A percentile compares a stretch with the other conserved stretches of the same genome.
Evolutionary conservation across 2,329 filamentous ascomycete genomes (phyloP).

Genomic region (Rachicladosporium sp.): DNA sequence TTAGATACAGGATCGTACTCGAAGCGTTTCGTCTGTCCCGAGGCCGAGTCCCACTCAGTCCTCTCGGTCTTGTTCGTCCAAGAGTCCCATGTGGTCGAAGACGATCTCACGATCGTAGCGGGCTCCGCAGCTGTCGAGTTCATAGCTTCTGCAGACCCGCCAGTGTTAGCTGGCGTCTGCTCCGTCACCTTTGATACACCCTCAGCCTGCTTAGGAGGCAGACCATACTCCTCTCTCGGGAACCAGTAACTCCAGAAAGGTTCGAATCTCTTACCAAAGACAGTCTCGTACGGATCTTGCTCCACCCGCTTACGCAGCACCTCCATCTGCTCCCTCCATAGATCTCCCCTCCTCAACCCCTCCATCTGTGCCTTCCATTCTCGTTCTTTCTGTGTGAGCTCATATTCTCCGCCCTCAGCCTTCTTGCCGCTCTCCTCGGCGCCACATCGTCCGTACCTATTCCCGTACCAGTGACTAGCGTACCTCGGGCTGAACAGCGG

Average conservation of each 20-base stretch:
- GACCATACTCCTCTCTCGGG: constrained; percentile 17
- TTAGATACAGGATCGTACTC: constrained; percentile 28
- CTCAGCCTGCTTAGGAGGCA: constrained; percentile 6
- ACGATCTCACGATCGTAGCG: background rate
- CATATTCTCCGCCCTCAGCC: constrained; percentile 11
- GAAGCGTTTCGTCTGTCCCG: constrained; percentile 16
- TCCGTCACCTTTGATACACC: background rate
- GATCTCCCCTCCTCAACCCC: constrained; percentile 9
- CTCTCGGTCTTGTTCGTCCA: constrained; percentile 18
- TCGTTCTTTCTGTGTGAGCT: constrained; percentile 16
- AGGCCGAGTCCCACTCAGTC: constrained; percentile 21
- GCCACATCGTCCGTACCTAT: constrained; percentile 7
- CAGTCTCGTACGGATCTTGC: constrained; percentile 30
- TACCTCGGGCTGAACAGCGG: constrained; percentile 10
- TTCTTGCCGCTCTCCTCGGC: constrained; percentile 5
- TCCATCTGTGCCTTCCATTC: too few species aligned
- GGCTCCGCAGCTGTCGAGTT: background rate
- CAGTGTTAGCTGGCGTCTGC: background rate
- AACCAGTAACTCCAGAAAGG: constrained; percentile 22
- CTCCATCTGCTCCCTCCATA: constrained; percentile 24
- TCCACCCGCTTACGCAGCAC: constrained; percentile 23
- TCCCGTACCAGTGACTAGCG: constrained; percentile 16
- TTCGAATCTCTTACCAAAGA: constrained; percentile 30
- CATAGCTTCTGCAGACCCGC: background rate
- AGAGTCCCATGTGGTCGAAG: constrained; percentile 21